phyloP scores from a whole-genome alignment of 2,329 filamentous ascomycete genomes.

The Aspergillus texensis region DNA sequence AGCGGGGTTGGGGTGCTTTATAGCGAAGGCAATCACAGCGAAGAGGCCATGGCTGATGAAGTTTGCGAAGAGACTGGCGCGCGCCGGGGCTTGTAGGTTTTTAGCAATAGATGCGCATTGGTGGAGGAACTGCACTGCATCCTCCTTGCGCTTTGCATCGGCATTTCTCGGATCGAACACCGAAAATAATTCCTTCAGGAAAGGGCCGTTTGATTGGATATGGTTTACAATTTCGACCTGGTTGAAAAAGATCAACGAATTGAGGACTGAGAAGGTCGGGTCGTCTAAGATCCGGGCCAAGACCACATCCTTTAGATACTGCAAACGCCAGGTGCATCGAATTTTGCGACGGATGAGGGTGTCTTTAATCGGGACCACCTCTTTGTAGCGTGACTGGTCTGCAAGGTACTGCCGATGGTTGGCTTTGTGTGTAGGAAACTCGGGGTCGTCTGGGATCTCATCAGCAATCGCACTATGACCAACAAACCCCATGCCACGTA shows the following conservation, averaged over 20 bases:
- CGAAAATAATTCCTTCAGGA: constrained; percentile 82
- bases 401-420: constrained; percentile 93
- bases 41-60: constrained; percentile 87
- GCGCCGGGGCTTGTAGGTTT: constrained; percentile 81
- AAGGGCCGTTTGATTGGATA: constrained; percentile 77
- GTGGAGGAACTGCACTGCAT: constrained; percentile 94
- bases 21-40: constrained; percentile 85
- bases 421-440: constrained; percentile 96
- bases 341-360: constrained; percentile 83
- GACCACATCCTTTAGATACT: constrained; percentile 98
- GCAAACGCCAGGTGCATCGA: constrained; percentile 90
- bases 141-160: constrained; percentile 77
- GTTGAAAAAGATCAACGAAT: constrained; percentile 98
- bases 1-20: constrained; percentile 79
- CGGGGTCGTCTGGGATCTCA: constrained; percentile 71
- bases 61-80: constrained; percentile 83
- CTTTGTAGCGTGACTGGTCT: constrained; percentile 88
- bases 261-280: constrained; percentile 94
- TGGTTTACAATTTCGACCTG: constrained; percentile 97
- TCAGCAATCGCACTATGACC: constrained; percentile 30
- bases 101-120: constrained; percentile 95
- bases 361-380: constrained; percentile 91
- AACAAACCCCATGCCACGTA: constrained; percentile 36
- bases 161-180: constrained; percentile 72
- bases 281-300: constrained; percentile 94